Base-by-base conservation (phyloP, 2,329 filamentous ascomycete genomes). In the Venturia pyrina region DNA sequence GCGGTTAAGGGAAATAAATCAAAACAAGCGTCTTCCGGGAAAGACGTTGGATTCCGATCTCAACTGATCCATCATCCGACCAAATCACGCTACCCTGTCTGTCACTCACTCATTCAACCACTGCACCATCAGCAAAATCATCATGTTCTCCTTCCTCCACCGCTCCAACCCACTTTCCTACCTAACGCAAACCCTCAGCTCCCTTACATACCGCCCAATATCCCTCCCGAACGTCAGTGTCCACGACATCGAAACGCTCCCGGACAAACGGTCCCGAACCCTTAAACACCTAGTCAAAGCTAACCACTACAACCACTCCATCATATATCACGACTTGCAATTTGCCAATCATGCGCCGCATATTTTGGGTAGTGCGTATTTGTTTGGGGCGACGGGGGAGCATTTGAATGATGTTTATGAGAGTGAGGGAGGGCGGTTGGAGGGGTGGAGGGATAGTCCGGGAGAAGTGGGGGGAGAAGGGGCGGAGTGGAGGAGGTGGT, bases 221-320 rank as follows among this genome's bases (percentile, higher is more conserved):
- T 74, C 81, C 59, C 70, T 97, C 7, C 82, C 89, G 10, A 80
- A 89, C 0, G 87, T 93, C 65, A 81, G 89, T 69, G 82, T 91
- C 66, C 87, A 96, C 77, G 85, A 89, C 75, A 84, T 96, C 71
- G 93, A 98, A 78, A 89, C 88, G 5, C 83, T 87, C 61, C 83
- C 87, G 10, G 91, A 96, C 73, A 93, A 91, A 75, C 83, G 89
- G 66, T 87, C 89, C 21, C 83, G 93, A 68, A 90, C 90, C 24
- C 82, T 99, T 68, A 97, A 96, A 79, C 92, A 98, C 77, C 81
- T 99, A 17, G 76, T 99, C 68, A 91, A 90, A 76, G 88, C 93
- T 64, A 98, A 98, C 75, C 95, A 99, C 78, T 88, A 88, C 70
- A 96, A 95, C 74, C 85, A 96, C 77, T 86, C 91, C 41, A 87